These are phyloP conservation scores for Jackrogersella minutella DNA, from an alignment of 495 filamentous ascomycete genomes.

Conservation along the genomic window DNA sequence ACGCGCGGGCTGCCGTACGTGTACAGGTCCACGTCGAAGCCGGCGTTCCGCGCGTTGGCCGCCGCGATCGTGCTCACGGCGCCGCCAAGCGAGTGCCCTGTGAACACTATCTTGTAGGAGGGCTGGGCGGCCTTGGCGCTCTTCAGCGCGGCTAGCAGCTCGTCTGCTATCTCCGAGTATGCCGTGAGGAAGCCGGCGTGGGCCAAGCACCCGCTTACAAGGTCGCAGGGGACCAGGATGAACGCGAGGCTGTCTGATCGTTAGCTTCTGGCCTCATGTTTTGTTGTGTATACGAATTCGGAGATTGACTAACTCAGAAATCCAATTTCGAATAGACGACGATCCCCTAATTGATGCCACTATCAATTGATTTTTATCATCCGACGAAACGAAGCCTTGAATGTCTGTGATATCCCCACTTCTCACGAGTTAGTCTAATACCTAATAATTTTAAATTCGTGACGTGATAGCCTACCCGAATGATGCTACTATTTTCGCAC, in stretches of 20 bases:
- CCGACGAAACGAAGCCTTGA: slow-evolving; percentile 73
- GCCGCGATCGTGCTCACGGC: slow-evolving; percentile 70
- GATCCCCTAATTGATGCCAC: slow-evolving; percentile 76
- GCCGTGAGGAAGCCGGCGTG: slow-evolving; percentile 53
- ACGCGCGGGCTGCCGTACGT: slow-evolving; percentile 75
- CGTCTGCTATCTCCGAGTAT: slow-evolving; percentile 46
- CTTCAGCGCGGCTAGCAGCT: slow-evolving; percentile 35
- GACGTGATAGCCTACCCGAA: slow-evolving; percentile 60
- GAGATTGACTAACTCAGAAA: slow-evolving; percentile 63
- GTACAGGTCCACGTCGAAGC: slow-evolving; percentile 57
- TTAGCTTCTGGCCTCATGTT: slow-evolving; percentile 9
- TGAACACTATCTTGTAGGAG: slow-evolving; percentile 62
- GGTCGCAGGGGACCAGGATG: slow-evolving; percentile 42
- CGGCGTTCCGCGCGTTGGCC: slow-evolving; percentile 62
- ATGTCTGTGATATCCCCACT: slow-evolving; percentile 66
- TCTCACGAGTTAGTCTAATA: neutral
- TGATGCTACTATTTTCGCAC: slow-evolving; percentile 64
- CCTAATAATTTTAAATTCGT: neutral
- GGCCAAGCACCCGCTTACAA: slow-evolving; percentile 44
- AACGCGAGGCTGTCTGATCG: slow-evolving; percentile 43
- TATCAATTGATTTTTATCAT: slow-evolving; percentile 67
- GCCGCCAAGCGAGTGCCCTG: slow-evolving; percentile 75
- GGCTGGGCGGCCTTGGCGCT: slow-evolving; percentile 51
- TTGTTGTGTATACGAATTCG: neutral
- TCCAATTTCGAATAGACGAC: slow-evolving; percentile 68